Base-by-base conservation (phyloP, 441 rosid species). In the Adansonia grandidieri region DNA sequence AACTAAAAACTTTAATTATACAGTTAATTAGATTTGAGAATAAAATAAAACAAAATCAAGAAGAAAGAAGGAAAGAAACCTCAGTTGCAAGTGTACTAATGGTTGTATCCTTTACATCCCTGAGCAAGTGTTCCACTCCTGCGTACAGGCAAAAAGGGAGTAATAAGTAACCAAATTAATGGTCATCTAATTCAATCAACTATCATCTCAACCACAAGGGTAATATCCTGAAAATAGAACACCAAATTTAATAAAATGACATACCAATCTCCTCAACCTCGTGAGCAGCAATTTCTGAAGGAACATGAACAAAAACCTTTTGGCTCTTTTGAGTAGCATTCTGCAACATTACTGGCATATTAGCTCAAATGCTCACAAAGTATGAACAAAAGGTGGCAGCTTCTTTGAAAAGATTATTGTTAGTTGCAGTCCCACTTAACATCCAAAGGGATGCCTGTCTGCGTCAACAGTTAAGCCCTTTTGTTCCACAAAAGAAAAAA, bases 311-410 rank as follows among this genome's bases (percentile, higher is more conserved):
- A 58, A 96, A 93, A 56, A 93, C 97, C 80, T 92, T 90, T 86
- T 92, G 98, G 84, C 97, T 93, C 80, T 93, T 96, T 83, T 94
- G 97, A 10, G 98, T 92, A 76, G 98, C 98, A 87, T 94, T 94
- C 98, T 93, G 88, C 70, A 47, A 37, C 61, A 58, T 54, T 68
- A 22, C 15, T 32, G 20, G 50, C n/a, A 60, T 66, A 51, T 37
- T 45, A 71, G 19, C 17, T 42, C 15, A 71, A 50, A 8, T 28
- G 14, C 51, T 32, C 15, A 14, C 1, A 19, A 63, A 67, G 9
- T 62, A 56, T 54, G 62, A 45, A 37, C 1, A n/a, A 22, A 76
- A 40, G 24, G 40, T 2, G 13, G 51, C 8, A 2, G 9, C 8
- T 71, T 32, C 9, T 19, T n/a, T 1, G 5, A 8, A 44, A 20